A percentile compares a stretch with the other conserved stretches of the same genome.
Conservation (phyloP, 306 rosid genomes). For the Canavalia gladiata region DNA sequence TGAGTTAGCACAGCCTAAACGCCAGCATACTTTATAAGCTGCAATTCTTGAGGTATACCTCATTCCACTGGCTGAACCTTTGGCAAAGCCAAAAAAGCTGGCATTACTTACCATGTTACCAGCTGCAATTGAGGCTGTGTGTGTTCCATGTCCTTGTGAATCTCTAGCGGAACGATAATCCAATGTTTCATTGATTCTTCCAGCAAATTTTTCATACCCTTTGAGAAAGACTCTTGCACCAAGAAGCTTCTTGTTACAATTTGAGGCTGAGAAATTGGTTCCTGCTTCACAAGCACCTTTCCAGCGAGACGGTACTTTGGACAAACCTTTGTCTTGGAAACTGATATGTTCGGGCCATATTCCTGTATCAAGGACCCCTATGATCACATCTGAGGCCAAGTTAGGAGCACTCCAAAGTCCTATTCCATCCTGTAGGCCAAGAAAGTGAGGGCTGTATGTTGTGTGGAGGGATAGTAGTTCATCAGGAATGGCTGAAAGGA, state of each 20-base stretch:
- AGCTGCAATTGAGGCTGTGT: constrained; percentile 74
- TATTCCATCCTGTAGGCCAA: constrained; percentile 54
- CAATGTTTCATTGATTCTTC: constrained; percentile 58
- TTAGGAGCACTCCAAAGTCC: constrained; percentile 68
- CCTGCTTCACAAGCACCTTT: constrained; percentile 71
- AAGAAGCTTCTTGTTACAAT: constrained; percentile 68
- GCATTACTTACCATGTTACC: constrained; percentile 60
- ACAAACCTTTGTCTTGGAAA: constrained; percentile 59
- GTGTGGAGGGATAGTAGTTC: constrained; percentile 65
- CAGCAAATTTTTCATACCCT: constrained; percentile 64
- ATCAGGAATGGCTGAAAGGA: constrained; percentile 63
- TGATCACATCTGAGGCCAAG: constrained; percentile 66
- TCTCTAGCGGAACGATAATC: constrained; percentile 66
- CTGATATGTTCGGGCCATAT: constrained; percentile 80
- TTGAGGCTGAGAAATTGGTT: constrained; percentile 56
- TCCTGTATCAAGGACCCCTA: constrained; percentile 70
- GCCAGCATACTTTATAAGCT: constrained; percentile 76
- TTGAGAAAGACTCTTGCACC: constrained; percentile 62
- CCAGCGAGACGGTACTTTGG: constrained; percentile 63
- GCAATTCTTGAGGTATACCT: constrained; percentile 67
- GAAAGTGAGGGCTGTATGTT: constrained; percentile 63
- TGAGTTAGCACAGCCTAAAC: constrained; percentile 59
- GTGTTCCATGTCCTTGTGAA: constrained; percentile 71
- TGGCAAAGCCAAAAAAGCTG: constrained; percentile 53
- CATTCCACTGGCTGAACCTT: constrained; percentile 68